Percentiles rank a stretch among this genome's conserved stretches.
Evolutionary conservation across 2,329 filamentous ascomycete species (phyloP).

Genomic region (Aspergillus sp.): DNA sequence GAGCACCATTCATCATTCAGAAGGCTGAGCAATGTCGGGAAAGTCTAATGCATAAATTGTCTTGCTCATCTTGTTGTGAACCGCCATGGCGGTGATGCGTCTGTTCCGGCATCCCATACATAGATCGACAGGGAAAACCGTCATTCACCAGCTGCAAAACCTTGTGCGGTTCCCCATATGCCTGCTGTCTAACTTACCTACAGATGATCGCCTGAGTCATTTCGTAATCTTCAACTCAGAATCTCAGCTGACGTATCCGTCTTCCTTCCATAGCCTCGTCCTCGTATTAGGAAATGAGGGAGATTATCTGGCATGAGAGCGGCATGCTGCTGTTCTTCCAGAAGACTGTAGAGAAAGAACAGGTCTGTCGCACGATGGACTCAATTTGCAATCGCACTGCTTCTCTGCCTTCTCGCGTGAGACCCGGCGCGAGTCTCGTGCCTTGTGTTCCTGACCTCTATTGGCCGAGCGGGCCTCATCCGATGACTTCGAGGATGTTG

Average conservation of each 20-base stretch:
- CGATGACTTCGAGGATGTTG: conserved; percentile 10
- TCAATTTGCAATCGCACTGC: background rate
- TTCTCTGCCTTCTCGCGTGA: background rate
- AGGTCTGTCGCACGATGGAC: background rate
- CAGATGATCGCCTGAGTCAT: background rate
- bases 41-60: background rate
- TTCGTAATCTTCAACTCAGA: background rate
- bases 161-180: background rate
- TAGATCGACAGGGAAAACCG: background rate
- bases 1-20: background rate
- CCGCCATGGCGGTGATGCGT: background rate
- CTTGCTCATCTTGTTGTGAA: background rate
- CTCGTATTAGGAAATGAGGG: background rate
- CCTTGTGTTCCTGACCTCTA: conserved; percentile 2
- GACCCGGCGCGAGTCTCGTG: conserved; percentile 6
- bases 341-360: background rate
- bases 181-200: background rate
- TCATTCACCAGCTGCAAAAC: background rate
- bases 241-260: background rate
- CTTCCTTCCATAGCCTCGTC: background rate
- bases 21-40: background rate
- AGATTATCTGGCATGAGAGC: background rate
- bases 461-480: conserved; percentile 5
- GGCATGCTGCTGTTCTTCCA: background rate
- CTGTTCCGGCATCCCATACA: background rate